Conservation (phyloP, 441 rosid genomes). For the Brassica hybrid region DNA sequence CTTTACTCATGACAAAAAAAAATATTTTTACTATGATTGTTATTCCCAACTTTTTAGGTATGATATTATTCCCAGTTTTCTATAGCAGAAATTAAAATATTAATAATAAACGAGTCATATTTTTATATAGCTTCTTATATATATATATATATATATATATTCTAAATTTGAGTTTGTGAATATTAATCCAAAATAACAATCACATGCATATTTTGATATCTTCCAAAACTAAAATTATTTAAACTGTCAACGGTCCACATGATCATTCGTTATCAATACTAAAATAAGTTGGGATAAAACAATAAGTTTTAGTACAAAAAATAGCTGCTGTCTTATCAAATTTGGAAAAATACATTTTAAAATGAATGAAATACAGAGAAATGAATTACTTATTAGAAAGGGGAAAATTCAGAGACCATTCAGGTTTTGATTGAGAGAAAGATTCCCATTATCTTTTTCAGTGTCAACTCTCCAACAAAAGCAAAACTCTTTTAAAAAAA, state of each 20-base stretch:
- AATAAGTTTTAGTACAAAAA: not conserved
- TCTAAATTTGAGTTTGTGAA: not conserved
- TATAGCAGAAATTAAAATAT: not conserved
- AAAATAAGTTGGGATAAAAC: not conserved
- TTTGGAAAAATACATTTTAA: not conserved
- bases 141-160: too few species aligned
- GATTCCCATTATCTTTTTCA: constrained; percentile 39
- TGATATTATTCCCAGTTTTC: not conserved
- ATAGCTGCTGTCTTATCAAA: constrained; percentile 32
- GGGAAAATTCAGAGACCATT: constrained; percentile 33
- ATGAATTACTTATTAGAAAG: constrained; percentile 31
- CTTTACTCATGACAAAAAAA: too few species aligned
- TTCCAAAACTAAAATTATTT: not conserved
- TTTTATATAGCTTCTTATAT: not conserved
- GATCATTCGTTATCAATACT: constrained; percentile 9
- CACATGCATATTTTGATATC: constrained; percentile 11
- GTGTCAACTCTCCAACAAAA: constrained; percentile 37
- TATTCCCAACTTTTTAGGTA: not conserved
- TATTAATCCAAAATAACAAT: not conserved
- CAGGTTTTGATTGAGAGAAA: constrained; percentile 37
- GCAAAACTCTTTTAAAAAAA: constrained; percentile 28
- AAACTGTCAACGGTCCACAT: constrained; percentile 41
- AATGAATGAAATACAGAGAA: constrained; percentile 5
- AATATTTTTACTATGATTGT: not conserved
- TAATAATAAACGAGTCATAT: not conserved